A percentile compares a stretch with the other conserved stretches of the same genome.
phyloP scores from a whole-genome alignment of 2,329 filamentous ascomycete genomes.

The Phyllosticta citriasiana region DNA sequence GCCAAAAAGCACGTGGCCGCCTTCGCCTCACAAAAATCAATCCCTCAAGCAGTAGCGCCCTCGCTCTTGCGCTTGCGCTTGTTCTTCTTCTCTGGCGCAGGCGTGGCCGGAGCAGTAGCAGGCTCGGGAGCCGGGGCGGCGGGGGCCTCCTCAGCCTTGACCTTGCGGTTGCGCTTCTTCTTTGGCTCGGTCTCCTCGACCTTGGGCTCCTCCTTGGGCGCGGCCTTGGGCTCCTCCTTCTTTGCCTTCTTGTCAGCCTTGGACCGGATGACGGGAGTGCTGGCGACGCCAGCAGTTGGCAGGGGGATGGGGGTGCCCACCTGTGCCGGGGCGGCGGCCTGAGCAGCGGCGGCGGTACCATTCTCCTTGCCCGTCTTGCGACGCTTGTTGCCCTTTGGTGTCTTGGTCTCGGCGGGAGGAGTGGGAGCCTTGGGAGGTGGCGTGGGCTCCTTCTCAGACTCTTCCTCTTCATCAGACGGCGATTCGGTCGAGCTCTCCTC shows the following conservation, averaged over 20 bases:
- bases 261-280: background rate
- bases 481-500: background rate
- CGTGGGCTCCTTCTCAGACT: constrained; percentile 3
- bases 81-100: constrained; percentile 10
- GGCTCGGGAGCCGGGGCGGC: background rate
- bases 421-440: constrained; percentile 9
- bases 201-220: constrained; percentile 1
- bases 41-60: background rate
- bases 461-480: background rate
- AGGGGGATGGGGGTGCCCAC: constrained; percentile 6
- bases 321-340: constrained; percentile 1
- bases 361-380: constrained; percentile 10
- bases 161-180: constrained; percentile 10
- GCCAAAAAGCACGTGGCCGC: background rate
- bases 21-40: background rate
- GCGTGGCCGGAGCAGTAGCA: background rate
- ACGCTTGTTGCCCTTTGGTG: constrained; percentile 10
- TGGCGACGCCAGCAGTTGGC: background rate
- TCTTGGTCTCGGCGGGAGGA: constrained; percentile 7
- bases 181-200: background rate
- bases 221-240: background rate
- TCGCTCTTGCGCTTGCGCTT: constrained; percentile 11
- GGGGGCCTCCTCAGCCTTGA: constrained; percentile 5
- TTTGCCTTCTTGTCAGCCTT: constrained; percentile 3
- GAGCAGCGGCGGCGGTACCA: background rate